Conservation (phyloP, 2,329 filamentous ascomycete genomes). For the Aurifilum marmelostoma region DNA sequence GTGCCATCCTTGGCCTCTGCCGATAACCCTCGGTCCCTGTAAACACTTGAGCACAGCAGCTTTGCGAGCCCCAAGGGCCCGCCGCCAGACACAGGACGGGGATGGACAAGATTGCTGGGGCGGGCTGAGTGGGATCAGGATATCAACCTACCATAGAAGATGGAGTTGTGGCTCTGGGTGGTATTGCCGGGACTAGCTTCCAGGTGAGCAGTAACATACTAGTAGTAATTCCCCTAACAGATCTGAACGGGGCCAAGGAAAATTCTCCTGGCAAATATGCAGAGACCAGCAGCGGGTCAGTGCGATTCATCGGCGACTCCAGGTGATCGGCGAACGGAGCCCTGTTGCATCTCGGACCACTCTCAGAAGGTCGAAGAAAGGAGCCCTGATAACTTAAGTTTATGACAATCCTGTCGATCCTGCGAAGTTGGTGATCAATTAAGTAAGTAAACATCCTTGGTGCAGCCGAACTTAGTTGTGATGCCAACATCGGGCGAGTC, state of each 20-base stretch:
- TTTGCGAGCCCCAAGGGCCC: neutral
- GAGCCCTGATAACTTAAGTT: neutral
- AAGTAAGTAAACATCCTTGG: neutral
- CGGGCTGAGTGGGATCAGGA: neutral
- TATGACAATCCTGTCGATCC: slow-evolving; percentile 8
- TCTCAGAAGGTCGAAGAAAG: neutral
- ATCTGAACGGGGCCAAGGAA: neutral
- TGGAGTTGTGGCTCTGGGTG: neutral
- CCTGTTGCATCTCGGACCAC: neutral
- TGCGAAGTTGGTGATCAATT: neutral
- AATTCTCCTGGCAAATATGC: neutral
- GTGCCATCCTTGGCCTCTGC: neutral
- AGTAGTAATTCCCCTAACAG: neutral
- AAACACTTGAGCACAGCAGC: neutral
- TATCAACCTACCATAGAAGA: neutral
- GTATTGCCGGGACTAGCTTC: neutral
- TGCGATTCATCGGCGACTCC: slow-evolving; percentile 11
- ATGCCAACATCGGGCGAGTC: neutral
- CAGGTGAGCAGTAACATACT: neutral
- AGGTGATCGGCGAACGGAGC: neutral
- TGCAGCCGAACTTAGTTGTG: neutral
- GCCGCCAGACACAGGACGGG: neutral
- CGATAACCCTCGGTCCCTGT: neutral
- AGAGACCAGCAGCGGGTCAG: slow-evolving; percentile 6
- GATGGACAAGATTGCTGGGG: neutral